These are phyloP conservation scores for Pseudoperonospora humuli DNA, from an alignment of 352 stramenopile genomes.

Conservation along the genomic window DNA sequence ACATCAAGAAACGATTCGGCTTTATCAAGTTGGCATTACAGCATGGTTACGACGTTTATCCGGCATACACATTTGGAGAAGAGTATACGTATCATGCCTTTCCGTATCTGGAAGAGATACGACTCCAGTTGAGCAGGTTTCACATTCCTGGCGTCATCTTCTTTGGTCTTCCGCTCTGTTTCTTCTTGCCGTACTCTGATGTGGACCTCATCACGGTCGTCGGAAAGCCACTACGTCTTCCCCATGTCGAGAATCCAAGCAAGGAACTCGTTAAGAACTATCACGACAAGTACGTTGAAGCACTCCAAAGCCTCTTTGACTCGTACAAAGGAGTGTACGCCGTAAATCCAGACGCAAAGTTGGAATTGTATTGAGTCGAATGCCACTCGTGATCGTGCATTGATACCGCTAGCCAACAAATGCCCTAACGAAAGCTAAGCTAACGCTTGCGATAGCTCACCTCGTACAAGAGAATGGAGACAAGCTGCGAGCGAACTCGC, in stretches of 20 bases:
- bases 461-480: neutral
- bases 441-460: neutral
- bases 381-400: no score
- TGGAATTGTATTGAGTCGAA: constrained; percentile 60
- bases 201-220: constrained; percentile 86
- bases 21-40: constrained; percentile 92
- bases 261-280: constrained; percentile 83
- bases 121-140: constrained; percentile 75
- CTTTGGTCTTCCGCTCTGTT: constrained; percentile 63
- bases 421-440: neutral
- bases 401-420: no score
- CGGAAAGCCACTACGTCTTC: constrained; percentile 77
- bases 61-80: constrained; percentile 91
- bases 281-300: constrained; percentile 82
- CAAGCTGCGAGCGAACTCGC: neutral
- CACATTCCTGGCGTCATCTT: constrained; percentile 81
- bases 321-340: constrained; percentile 80
- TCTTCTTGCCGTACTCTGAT: constrained; percentile 72
- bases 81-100: constrained; percentile 82
- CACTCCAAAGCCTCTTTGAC: constrained; percentile 83
- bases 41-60: constrained; percentile 79
- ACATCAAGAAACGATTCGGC: constrained; percentile 84
- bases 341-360: constrained; percentile 37
- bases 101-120: constrained; percentile 62
- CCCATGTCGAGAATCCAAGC: constrained; percentile 80